A percentile compares a stretch with the other conserved stretches of the same genome.
Evolutionary conservation across 352 stramenopile species (phyloP).

Genomic region (Phytophthora pluvialis): DNA sequence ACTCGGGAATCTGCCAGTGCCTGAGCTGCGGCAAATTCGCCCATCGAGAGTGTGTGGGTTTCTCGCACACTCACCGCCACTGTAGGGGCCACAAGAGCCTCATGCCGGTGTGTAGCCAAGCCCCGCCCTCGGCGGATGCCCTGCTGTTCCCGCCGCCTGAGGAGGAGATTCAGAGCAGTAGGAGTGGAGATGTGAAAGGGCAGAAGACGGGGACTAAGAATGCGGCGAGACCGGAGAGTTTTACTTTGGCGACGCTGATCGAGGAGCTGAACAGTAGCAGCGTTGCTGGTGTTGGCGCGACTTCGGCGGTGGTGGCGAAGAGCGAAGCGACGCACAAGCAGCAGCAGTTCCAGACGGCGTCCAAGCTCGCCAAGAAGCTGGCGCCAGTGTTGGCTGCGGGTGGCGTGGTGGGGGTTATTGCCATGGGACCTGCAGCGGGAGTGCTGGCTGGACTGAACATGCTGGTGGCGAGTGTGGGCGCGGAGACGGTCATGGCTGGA

Average conservation of each 20-base stretch:
- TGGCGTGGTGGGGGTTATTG: slow-evolving; percentile 61
- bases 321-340: slow-evolving; percentile 3
- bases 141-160: slow-evolving; percentile 28
- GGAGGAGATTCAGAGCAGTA: slow-evolving; percentile 11
- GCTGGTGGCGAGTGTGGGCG: slow-evolving; percentile 54
- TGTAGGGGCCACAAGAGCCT: slow-evolving; percentile 47
- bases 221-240: slow-evolving; percentile 14
- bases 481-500: slow-evolving; percentile 62
- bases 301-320: slow-evolving; percentile 3
- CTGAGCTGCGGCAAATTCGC: slow-evolving; percentile 56
- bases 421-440: slow-evolving; percentile 51
- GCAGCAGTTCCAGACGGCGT: slow-evolving; percentile 29
- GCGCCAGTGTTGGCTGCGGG: slow-evolving; percentile 64
- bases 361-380: slow-evolving; percentile 45
- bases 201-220: slow-evolving; percentile 7
- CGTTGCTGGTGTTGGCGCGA: slow-evolving; percentile 9
- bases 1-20: slow-evolving; percentile 54
- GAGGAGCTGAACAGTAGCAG: slow-evolving; percentile 41
- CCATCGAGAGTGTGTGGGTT: slow-evolving; percentile 63
- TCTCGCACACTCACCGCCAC: slow-evolving; percentile 52
- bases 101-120: slow-evolving; percentile 43
- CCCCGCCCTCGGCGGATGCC: slow-evolving; percentile 8
- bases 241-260: slow-evolving; percentile 46
- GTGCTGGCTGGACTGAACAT: slow-evolving; percentile 69
- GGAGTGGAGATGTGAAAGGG: not conserved